Base-by-base conservation (phyloP, 1,284 basidiomycete genomes). In the Amylostereum areolatum region DNA sequence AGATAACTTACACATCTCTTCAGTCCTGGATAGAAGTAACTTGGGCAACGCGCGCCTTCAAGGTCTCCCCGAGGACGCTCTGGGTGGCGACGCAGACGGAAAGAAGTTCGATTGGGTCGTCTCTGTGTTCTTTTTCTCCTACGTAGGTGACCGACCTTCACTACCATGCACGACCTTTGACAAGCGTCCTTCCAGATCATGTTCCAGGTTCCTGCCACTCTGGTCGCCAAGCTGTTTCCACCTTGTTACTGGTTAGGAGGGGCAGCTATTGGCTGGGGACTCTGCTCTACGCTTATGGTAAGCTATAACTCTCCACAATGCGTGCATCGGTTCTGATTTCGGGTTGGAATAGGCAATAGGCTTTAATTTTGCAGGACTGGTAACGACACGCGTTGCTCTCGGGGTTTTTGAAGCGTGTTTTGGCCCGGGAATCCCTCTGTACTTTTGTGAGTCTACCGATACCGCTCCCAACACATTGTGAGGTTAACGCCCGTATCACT, bases 11-110 rank as follows among this genome's bases (percentile, higher is more conserved):
- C 5, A 9, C 18, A 27, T 29, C 3, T 18, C 18, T 10, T 10
- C 54, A 88, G 85, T 81, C 58, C 70, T 89, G 45, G 86, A 89
- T 61, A 75, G 87, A 42, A 80, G 82, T 2, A 89, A 89, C 57
- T 59, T 89, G 37, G 86, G 87, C 10, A 89, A 89, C 60, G 87
- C 87, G 37, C 75, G 85, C 41, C 66, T 89, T 35, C 85, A 85
- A 63, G 82, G 82, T 2, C 66, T 89, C 3, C 76, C 82, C 1
- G 61, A 75, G 40, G 85, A 88, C 54, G 65, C 74, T 9, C 74
- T 89, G 4, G 71, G 72, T 29, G 85, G 85, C 2, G 87, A 89
- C 58, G 74, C 75, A 5, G 81, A 78, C 0, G 86, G 86, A 2
- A 56, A 71, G 12, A 66, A 78, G 25, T 89, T 84, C 57, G 85